A percentile compares a stretch with the other conserved stretches of the same genome.
phyloP scores from a whole-genome alignment of 257 asterid species.

The Catharanthus roseus region DNA sequence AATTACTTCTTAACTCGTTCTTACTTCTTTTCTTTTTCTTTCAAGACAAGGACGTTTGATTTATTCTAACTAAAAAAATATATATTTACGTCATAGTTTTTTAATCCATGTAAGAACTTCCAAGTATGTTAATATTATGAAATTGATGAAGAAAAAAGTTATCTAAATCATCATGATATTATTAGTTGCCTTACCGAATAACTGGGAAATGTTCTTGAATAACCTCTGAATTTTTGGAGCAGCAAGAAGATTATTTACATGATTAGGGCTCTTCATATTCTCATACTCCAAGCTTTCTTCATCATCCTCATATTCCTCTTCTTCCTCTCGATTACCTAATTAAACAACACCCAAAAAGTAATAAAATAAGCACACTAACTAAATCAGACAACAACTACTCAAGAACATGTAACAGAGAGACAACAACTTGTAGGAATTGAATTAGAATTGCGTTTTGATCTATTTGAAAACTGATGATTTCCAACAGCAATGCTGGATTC shows the following conservation, averaged over 20 bases:
- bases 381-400: not conserved
- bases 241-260: slow-evolving; percentile 25
- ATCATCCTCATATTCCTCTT: slow-evolving; percentile 26
- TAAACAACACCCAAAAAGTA: slow-evolving; percentile 12
- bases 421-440: slow-evolving; percentile 49
- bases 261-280: slow-evolving; percentile 48
- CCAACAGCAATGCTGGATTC: slow-evolving; percentile 67
- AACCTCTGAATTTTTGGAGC: slow-evolving; percentile 56
- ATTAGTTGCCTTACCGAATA: slow-evolving; percentile 51
- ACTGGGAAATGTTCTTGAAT: slow-evolving; percentile 62
- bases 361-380: slow-evolving; percentile 11
- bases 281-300: slow-evolving; percentile 38
- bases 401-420: slow-evolving; percentile 2
- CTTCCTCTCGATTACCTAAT: slow-evolving; percentile 34
- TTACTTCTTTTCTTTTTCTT: too few relatives aligned
- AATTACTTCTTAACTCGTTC: too few relatives aligned
- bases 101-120: too few relatives aligned
- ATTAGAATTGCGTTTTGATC: slow-evolving; percentile 36
- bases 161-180: not conserved
- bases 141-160: too few relatives aligned
- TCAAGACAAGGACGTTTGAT: too few relatives aligned
- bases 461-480: slow-evolving; percentile 34
- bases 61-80: too few relatives aligned
- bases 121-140: too few relatives aligned
- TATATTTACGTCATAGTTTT: too few relatives aligned